Percentiles rank a stretch among this genome's conserved stretches.
These are phyloP conservation scores for Theileria equi DNA, from an alignment of 169 alveolate genomes.

Conservation along the genomic window DNA sequence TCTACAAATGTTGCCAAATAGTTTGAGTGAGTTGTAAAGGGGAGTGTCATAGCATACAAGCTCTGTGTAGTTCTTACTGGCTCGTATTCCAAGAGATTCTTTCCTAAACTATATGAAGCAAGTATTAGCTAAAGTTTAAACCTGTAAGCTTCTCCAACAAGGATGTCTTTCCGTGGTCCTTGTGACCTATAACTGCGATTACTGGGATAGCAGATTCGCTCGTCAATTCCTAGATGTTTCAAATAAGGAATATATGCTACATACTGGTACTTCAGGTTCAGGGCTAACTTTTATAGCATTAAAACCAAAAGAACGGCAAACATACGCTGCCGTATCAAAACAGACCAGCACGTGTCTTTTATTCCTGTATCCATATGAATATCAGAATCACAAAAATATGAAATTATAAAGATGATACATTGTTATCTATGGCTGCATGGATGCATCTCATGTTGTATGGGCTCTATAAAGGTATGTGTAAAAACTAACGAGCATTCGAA, in stretches of 20 bases:
- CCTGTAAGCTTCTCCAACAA: conserved; percentile 68
- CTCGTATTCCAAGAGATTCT: conserved; percentile 40
- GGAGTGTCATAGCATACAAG: not conserved
- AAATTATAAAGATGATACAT: not conserved
- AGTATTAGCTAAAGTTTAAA: not conserved
- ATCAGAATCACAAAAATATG: not conserved
- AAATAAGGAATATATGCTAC: not conserved
- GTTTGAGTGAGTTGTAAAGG: not conserved
- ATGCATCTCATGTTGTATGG: too few species aligned
- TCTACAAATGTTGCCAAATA: conserved; percentile 63
- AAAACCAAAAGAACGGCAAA: conserved; percentile 65
- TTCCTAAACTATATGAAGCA: conserved; percentile 11
- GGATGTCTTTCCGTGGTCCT: conserved; percentile 84
- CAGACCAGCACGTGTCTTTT: conserved; percentile 73
- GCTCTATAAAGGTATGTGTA: too few species aligned
- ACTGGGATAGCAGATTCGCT: conserved; percentile 65
- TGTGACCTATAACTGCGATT: conserved; percentile 79
- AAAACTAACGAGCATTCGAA: conserved; percentile 63
- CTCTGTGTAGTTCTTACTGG: not conserved
- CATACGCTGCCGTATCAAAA: conserved; percentile 72
- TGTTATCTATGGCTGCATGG: too few species aligned
- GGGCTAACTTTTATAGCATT: conserved; percentile 71
- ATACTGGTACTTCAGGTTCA: conserved; percentile 70
- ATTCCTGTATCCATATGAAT: conserved; percentile 24
- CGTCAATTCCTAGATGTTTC: conserved; percentile 7